Base-by-base conservation (phyloP, 1,139 yeast species). In the Scheffersomyces titani region DNA sequence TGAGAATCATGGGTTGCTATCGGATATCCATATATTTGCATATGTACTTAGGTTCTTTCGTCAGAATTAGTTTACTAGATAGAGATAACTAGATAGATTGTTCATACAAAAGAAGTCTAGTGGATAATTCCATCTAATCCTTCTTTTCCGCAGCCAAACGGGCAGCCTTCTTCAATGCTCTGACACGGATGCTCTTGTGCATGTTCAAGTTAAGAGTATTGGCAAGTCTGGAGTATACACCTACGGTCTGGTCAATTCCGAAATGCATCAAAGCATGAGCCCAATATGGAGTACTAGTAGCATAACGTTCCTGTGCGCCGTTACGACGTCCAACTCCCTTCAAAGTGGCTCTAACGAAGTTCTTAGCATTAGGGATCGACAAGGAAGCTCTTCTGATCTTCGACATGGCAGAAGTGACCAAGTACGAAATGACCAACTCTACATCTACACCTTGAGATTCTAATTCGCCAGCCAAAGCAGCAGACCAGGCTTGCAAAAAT, bases 371-470 rank as follows among this genome's bases (percentile, higher is more conserved):
- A 59, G 99, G 99, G 67, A 93, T 90, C 65, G 87, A 66, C 49
- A 81, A 71, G 30, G 97, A 88, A 13, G 96, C 69, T 65, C 89
- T 86, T 73, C 88, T 88, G 68, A 94, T 85, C 81, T 94, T 96
- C 55, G 98, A 93, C 98, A 94, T 92, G 61, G 97, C 91, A 45
- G 97, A 90, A 4, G 98, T 89, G 52, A 94, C 98, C 68, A 94
- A 82, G 74, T 94, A 94, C n/a, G 98, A 91, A 54, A 93, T 74
- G 47, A 91, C 87, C 52, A 92, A 76, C 73, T 93, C 94, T 57
- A 92, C 98, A 67, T 94, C 99, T 61, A 94, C 82, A 20, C 87
- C 84, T 54, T 84, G 75, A 0, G 84, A 73, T 52, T 81, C 76
- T 66, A 94, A 81, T 73, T 94, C 99, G 21, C 93, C 91, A n/a